Conservation (phyloP, 73 alveolate genomes). For the Uronychia binucleata region DNA sequence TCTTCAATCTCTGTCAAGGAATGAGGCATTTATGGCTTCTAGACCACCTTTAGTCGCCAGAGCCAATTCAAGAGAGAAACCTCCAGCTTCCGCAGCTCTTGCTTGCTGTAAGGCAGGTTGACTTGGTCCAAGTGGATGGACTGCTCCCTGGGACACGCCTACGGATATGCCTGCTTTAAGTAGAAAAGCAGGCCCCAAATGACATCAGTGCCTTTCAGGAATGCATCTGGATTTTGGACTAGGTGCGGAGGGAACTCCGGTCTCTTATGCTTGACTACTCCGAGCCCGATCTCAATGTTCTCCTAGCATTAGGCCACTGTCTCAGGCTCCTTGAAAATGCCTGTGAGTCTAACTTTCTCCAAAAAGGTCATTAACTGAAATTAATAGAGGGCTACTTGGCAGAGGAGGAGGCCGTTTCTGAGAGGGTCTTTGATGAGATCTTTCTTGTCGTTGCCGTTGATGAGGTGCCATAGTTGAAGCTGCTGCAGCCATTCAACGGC, state of each 20-base stretch:
- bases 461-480: conserved; percentile 17
- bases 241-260: conserved; percentile 55
- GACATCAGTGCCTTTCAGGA: conserved; percentile 47
- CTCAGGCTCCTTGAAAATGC: conserved; percentile 36
- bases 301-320: conserved; percentile 52
- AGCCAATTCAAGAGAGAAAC: conserved; percentile 61
- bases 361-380: conserved; percentile 41
- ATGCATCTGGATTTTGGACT: conserved; percentile 26
- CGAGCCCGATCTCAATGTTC: conserved; percentile 42
- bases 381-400: too few species aligned
- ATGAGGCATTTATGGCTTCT: neutral
- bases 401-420: conserved; percentile 52
- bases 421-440: conserved; percentile 52
- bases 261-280: conserved; percentile 25
- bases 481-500: conserved; percentile 41
- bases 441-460: conserved; percentile 23
- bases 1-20: conserved; percentile 33
- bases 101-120: conserved; percentile 36
- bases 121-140: conserved; percentile 5
- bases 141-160: conserved; percentile 29
- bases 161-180: conserved; percentile 52
- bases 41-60: conserved; percentile 16
- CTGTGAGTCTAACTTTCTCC: conserved; percentile 40
- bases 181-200: conserved; percentile 64
- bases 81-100: conserved; percentile 52